phyloP scores from a whole-genome alignment of 2,329 filamentous ascomycete species.

The Cladosporium sp. region DNA sequence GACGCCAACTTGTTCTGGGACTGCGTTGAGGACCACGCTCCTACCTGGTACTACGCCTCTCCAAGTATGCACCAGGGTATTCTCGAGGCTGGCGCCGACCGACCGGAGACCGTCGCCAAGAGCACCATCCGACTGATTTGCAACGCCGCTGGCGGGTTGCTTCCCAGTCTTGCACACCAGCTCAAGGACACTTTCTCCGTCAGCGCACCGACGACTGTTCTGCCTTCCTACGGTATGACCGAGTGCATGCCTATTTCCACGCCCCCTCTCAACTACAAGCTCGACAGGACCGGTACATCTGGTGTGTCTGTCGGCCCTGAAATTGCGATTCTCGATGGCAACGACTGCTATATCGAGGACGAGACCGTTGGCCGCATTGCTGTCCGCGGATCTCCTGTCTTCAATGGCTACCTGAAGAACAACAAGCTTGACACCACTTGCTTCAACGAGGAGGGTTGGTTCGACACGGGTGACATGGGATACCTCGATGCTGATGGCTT shows the following conservation, averaged over 20 bases:
- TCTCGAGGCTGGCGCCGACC: conserved; percentile 39
- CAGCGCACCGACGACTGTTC: conserved; percentile 30
- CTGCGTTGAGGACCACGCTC: conserved; percentile 40
- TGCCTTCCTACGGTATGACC: conserved; percentile 56
- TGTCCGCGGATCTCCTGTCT: conserved; percentile 48
- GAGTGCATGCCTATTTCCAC: conserved; percentile 56
- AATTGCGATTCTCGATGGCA: conserved; percentile 43
- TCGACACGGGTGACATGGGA: conserved; percentile 51
- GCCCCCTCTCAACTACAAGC: conserved; percentile 46
- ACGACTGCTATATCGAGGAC: conserved; percentile 26
- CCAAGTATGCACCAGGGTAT: conserved; percentile 53
- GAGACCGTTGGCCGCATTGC: conserved; percentile 37
- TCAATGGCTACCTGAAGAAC: conserved; percentile 46
- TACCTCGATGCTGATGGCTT: conserved; percentile 48
- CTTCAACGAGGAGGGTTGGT: conserved; percentile 47
- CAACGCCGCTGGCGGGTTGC: conserved; percentile 49
- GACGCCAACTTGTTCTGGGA: conserved; percentile 54
- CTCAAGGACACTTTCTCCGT: conserved; percentile 45
- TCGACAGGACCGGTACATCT: conserved; percentile 50
- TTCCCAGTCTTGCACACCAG: conserved; percentile 46
- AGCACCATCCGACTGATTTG: conserved; percentile 48
- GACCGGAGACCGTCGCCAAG: conserved; percentile 36
- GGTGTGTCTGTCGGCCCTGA: conserved; percentile 49
- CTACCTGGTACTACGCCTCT: conserved; percentile 55
- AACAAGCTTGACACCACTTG: conserved; percentile 40